Percentiles rank a stretch among this genome's conserved stretches.
Evolutionary conservation across 257 asterid species (phyloP).

Genomic region (Thymus mandschuricus): DNA sequence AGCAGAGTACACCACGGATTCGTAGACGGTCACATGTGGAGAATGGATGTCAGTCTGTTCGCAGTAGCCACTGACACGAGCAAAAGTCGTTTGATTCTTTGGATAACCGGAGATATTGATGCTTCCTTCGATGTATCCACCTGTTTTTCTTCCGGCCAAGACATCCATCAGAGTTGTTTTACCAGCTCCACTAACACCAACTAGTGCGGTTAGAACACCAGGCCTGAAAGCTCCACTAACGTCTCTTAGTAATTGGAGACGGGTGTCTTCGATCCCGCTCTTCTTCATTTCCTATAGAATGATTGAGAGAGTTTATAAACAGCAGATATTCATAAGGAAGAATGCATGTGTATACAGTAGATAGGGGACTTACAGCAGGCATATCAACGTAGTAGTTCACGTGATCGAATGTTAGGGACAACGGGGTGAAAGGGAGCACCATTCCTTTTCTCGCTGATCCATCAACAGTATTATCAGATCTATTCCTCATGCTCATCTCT

Average conservation of each 20-base stretch:
- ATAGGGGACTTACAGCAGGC: slow-evolving; percentile 75
- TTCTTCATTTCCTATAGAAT: slow-evolving; percentile 73
- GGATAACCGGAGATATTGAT: slow-evolving; percentile 85
- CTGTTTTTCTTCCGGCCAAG: slow-evolving; percentile 87
- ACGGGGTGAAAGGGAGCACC: slow-evolving; percentile 93
- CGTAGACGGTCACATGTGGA: slow-evolving; percentile 83
- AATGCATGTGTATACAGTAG: neutral
- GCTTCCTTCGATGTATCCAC: slow-evolving; percentile 74
- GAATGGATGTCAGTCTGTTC: slow-evolving; percentile 93
- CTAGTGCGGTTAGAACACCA: slow-evolving; percentile 82
- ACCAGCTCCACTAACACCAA: slow-evolving; percentile 95
- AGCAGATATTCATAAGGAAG: too few species aligned
- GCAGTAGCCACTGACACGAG: slow-evolving; percentile 86
- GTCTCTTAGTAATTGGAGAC: slow-evolving; percentile 74
- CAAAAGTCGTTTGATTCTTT: slow-evolving; percentile 83
- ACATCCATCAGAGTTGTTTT: slow-evolving; percentile 92
- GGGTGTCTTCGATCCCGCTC: slow-evolving; percentile 67
- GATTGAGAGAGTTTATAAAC: too few species aligned
- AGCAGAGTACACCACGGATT: slow-evolving; percentile 81
- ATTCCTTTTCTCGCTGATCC: slow-evolving; percentile 62
- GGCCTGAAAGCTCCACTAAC: slow-evolving; percentile 92
- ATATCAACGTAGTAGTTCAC: slow-evolving; percentile 89
- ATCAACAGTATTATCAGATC: slow-evolving; percentile 37
- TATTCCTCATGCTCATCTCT: slow-evolving; percentile 45
- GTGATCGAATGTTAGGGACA: slow-evolving; percentile 82